Conservation (phyloP, 192 early-diverging fungal genomes). For the Backusella parvicylindrica region DNA sequence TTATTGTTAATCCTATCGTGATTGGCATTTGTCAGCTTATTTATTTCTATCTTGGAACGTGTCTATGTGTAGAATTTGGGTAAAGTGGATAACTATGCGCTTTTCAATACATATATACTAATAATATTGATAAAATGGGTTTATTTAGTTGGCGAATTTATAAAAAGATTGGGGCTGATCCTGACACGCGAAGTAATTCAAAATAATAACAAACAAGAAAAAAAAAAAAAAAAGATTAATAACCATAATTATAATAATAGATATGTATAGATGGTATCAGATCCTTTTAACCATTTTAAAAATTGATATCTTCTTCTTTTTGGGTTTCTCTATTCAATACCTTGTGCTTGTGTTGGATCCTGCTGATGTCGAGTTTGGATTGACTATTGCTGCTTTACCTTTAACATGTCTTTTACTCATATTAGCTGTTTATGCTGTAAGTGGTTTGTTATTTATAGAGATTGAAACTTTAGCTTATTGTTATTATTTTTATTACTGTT, state of each 20-base stretch:
- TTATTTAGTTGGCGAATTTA: conserved; percentile 51
- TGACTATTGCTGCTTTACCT: conserved; percentile 55
- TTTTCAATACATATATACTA: no score
- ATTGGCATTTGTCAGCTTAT: conserved; percentile 47
- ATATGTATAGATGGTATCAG: conserved; percentile 64
- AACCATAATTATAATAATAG: conserved; percentile 22
- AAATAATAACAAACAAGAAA: conserved; percentile 2
- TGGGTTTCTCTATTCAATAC: conserved; percentile 67
- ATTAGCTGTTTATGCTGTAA: conserved; percentile 62
- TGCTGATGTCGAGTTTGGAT: conserved; percentile 45
- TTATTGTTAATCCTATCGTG: conserved; percentile 55
- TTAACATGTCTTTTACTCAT: conserved; percentile 57
- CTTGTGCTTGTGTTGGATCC: conserved; percentile 51
- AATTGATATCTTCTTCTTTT: conserved; percentile 81
- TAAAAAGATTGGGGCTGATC: conserved; percentile 64
- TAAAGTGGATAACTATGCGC: conserved; percentile 30
- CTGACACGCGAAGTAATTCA: conserved; percentile 53
- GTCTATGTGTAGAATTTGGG: conserved; percentile 61
- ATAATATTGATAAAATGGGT: no score
- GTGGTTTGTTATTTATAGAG: neutral
- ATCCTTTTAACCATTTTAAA: conserved; percentile 79
- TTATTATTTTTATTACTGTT: neutral
- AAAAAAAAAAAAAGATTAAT: neutral
- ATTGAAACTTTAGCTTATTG: neutral
- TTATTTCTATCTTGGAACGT: conserved; percentile 46